A percentile compares a stretch with the other conserved stretches of the same genome.
phyloP scores from a whole-genome alignment of 345 rosid species.

The Schrenkiella parvula region DNA sequence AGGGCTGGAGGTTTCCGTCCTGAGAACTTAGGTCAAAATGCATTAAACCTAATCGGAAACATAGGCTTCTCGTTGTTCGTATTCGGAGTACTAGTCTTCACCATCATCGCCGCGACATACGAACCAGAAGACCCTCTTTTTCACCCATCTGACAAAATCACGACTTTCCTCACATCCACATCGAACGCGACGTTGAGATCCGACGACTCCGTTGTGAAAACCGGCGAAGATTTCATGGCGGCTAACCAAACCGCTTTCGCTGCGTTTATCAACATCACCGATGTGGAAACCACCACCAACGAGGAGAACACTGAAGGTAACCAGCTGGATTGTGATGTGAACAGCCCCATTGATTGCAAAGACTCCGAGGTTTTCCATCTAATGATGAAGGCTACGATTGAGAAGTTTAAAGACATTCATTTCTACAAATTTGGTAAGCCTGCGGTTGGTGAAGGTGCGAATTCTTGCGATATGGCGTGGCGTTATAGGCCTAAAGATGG shows the following conservation, averaged over 20 bases:
- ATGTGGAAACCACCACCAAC: slow-evolving; percentile 36
- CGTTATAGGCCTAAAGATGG: slow-evolving; percentile 95
- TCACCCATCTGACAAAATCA: slow-evolving; percentile 75
- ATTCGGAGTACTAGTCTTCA: slow-evolving; percentile 73
- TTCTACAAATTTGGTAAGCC: slow-evolving; percentile 89
- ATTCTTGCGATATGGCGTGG: slow-evolving; percentile 90
- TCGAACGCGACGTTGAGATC: slow-evolving; percentile 79
- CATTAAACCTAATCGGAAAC: slow-evolving; percentile 75
- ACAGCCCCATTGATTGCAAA: slow-evolving; percentile 64
- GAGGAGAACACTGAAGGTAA: slow-evolving; percentile 11
- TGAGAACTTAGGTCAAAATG: slow-evolving; percentile 71
- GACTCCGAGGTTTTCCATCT: slow-evolving; percentile 83
- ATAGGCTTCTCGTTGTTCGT: slow-evolving; percentile 84
- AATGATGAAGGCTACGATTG: slow-evolving; percentile 79
- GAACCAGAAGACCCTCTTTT: slow-evolving; percentile 89
- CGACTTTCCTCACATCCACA: slow-evolving; percentile 69
- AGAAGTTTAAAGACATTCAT: slow-evolving; percentile 76
- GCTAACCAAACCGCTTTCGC: slow-evolving; percentile 64
- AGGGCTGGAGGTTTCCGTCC: slow-evolving; percentile 70
- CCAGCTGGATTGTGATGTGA: slow-evolving; percentile 40
- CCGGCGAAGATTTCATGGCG: slow-evolving; percentile 90
- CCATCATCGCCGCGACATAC: slow-evolving; percentile 87
- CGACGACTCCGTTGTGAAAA: slow-evolving; percentile 63
- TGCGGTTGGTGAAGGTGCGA: slow-evolving; percentile 50
- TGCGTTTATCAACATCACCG: slow-evolving; percentile 58